Evolutionary conservation across 2,329 filamentous ascomycete genomes (phyloP), one percentile per base, ranked within the genome.

Genomic region (Colletotrichum eleusines): DNA sequence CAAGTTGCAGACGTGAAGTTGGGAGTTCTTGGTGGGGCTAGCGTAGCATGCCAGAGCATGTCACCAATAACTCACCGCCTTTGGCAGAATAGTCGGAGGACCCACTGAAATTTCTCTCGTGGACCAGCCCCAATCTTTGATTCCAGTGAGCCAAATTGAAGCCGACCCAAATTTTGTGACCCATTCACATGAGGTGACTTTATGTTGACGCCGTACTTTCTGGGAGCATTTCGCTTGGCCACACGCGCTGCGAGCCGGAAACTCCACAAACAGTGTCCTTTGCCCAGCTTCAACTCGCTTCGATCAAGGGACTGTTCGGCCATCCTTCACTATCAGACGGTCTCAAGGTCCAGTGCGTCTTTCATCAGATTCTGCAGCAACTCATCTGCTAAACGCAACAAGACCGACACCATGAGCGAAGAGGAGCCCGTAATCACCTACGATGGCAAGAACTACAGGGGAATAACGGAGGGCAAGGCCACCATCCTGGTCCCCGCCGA

Each of bases 401-500:
- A 18, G 60, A 67, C 76, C 54, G 68, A 73, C 51, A 74, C 76
- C 16, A 64, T 77, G 67, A 77, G 78, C 53, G 76, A 76, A 63
- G 76, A 78, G 26, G 76, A 78, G 35, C 77, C 80, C 71, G 78
- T 75, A 44, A 75, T 84, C 66, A 74, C 74, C 23, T 78, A 80
- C 72, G 81, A 86, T 69, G 87, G 84, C 46, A 82, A 85, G 75
- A 81, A 84, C 38, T 89, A 86, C 74, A 83, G 81, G 26, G 85
- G 85, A 18, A 80, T 89, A 5, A 84, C 81, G 71, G 88, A 90
- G 74, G 88, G 88, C 0, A 84, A 86, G 58, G 88, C 86, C n/a
- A 84, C 84, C 40, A 89, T 90, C 54, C 78, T 89, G 53, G 85
- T 87, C 23, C 88, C 86, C 11, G 82, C 84, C 55, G 81, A 81